phyloP scores from a whole-genome alignment of 345 rosid genomes.

The Cardamine resedifolia region DNA sequence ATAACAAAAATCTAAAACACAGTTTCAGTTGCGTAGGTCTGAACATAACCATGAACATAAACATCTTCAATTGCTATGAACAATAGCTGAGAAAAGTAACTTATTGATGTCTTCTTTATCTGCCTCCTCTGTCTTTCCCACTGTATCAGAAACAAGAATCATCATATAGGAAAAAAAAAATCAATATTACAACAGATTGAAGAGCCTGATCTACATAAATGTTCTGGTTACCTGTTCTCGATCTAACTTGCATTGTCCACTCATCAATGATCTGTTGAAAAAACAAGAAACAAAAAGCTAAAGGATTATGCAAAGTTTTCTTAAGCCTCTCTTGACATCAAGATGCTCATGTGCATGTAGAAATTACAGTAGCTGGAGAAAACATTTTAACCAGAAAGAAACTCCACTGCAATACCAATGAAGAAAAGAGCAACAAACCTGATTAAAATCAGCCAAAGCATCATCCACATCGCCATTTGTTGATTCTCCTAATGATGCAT shows the following conservation, averaged over 20 bases:
- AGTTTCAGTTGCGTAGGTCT: background rate
- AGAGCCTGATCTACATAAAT: background rate
- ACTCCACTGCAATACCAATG: background rate
- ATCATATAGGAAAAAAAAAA: background rate
- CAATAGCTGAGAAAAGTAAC: constrained; percentile 74
- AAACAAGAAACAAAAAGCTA: constrained; percentile 2
- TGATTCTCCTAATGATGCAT: constrained; percentile 53
- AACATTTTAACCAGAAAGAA: background rate
- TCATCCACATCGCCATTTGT: constrained; percentile 47
- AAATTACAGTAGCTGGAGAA: constrained; percentile 48
- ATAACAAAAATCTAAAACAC: constrained; percentile 10
- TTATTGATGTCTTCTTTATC: constrained; percentile 69
- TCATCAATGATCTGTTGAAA: constrained; percentile 70
- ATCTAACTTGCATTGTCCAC: constrained; percentile 78
- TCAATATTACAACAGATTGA: background rate
- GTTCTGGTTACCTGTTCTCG: constrained; percentile 56
- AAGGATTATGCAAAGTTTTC: background rate
- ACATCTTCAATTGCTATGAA: constrained; percentile 45
- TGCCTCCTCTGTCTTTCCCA: constrained; percentile 46
- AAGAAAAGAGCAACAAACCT: constrained; percentile 44
- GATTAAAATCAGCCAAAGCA: constrained; percentile 72
- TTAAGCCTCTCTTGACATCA: background rate
- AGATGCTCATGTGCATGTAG: constrained; percentile 32
- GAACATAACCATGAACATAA: constrained; percentile 3
- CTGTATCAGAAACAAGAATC: constrained; percentile 44